These are phyloP conservation scores for Sanghuangporus weigelae DNA, from an alignment of 1,284 basidiomycete species.

Conservation along the genomic window DNA sequence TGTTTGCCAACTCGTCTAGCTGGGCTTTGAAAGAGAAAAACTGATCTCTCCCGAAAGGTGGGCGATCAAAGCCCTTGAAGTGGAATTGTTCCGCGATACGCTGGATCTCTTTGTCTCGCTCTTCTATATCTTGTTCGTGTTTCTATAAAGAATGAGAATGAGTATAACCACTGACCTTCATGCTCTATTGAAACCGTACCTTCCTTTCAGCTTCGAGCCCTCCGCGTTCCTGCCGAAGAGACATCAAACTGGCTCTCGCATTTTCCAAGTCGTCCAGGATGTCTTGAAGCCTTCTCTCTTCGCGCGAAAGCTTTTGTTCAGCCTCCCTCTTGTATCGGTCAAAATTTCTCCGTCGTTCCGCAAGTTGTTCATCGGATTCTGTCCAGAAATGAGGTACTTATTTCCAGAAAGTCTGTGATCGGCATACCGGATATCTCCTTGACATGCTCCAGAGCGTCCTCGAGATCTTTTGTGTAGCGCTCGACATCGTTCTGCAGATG, in stretches of 20 bases:
- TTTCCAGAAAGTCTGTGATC: slow-evolving; percentile 8
- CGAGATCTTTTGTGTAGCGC: slow-evolving; percentile 49
- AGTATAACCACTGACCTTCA: not conserved
- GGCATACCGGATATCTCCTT: slow-evolving; percentile 65
- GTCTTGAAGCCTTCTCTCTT: slow-evolving; percentile 51
- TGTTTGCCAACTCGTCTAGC: slow-evolving; percentile 53
- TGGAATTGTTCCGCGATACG: slow-evolving; percentile 64
- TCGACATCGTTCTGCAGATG: slow-evolving; percentile 58
- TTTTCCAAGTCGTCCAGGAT: slow-evolving; percentile 55
- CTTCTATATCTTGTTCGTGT: slow-evolving; percentile 68
- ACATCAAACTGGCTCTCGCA: slow-evolving; percentile 51
- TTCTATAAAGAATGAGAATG: slow-evolving; percentile 25
- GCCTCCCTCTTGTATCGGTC: slow-evolving; percentile 57
- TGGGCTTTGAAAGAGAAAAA: slow-evolving; percentile 65
- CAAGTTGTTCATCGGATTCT: slow-evolving; percentile 80
- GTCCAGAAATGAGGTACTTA: not conserved
- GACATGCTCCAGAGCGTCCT: slow-evolving; percentile 63
- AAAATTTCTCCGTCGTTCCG: slow-evolving; percentile 65
- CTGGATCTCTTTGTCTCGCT: slow-evolving; percentile 72
- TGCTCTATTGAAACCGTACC: slow-evolving; percentile 31
- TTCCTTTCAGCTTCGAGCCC: slow-evolving; percentile 60
- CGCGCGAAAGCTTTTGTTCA: slow-evolving; percentile 42
- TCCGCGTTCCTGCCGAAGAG: slow-evolving; percentile 55
- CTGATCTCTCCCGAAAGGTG: slow-evolving; percentile 60
- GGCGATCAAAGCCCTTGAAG: slow-evolving; percentile 70